phyloP scores from a whole-genome alignment of 495 filamentous ascomycete genomes.

The Talaromyces liani region DNA sequence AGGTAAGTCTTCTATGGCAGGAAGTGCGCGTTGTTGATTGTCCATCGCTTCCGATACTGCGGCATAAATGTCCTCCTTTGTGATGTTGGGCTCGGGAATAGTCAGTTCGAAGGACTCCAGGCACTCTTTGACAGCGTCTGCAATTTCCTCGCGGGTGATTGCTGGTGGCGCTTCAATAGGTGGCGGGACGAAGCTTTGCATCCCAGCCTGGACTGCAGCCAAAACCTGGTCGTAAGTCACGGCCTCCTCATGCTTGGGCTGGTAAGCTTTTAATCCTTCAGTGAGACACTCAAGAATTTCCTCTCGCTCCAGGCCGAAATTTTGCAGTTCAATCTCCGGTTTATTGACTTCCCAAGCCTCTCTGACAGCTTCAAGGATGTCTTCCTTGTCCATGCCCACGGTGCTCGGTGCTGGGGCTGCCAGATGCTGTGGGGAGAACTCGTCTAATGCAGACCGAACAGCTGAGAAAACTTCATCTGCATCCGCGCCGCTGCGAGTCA shows the following conservation, averaged over 20 bases:
- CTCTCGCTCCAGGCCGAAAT: conserved; percentile 80
- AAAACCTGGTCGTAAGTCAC: conserved; percentile 74
- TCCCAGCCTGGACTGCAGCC: conserved; percentile 69
- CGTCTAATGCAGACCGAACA: conserved; percentile 68
- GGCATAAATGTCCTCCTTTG: conserved; percentile 21
- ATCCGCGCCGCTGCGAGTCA: conserved; percentile 51
- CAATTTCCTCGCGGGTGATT: conserved; percentile 72
- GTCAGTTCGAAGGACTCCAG: conserved; percentile 69
- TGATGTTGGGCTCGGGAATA: conserved; percentile 26
- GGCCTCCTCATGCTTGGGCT: conserved; percentile 46
- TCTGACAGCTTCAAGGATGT: conserved; percentile 74
- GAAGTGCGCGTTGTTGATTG: background rate
- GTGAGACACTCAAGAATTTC: conserved; percentile 79
- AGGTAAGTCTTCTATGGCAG: background rate
- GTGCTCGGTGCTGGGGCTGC: conserved; percentile 25
- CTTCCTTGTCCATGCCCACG: conserved; percentile 56
- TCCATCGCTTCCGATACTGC: conserved; percentile 9
- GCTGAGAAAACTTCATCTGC: conserved; percentile 74
- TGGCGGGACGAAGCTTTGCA: conserved; percentile 70
- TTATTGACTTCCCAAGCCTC: conserved; percentile 90
- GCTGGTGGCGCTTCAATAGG: conserved; percentile 55
- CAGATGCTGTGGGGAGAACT: conserved; percentile 40
- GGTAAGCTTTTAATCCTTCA: conserved; percentile 74
- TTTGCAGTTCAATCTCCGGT: conserved; percentile 82
- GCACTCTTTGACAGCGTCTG: conserved; percentile 67